Evolutionary conservation across 495 filamentous ascomycete genomes (phyloP).

Genomic region (Podospora didyma): DNA sequence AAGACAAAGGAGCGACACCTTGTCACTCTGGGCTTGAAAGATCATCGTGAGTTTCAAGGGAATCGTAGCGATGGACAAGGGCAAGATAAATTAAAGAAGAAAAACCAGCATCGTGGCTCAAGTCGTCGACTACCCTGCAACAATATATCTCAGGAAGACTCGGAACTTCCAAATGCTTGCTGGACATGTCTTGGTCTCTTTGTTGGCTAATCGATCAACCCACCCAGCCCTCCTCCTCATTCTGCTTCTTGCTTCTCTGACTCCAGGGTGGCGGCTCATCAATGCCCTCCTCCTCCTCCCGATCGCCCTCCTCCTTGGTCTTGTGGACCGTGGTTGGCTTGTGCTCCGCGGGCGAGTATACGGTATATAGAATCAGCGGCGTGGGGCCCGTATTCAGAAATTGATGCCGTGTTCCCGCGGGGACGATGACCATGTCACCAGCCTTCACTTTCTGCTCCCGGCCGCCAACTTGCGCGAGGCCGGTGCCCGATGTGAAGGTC

Average conservation of each 20-base stretch:
- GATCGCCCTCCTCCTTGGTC: constrained; percentile 59
- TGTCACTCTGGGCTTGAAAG: too few relatives aligned
- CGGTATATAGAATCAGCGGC: constrained; percentile 54
- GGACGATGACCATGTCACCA: constrained; percentile 59
- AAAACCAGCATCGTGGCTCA: too few relatives aligned
- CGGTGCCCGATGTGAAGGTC: constrained; percentile 57
- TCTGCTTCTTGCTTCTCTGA: constrained; percentile 50
- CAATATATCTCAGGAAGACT: too few relatives aligned
- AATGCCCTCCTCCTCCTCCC: constrained; percentile 55
- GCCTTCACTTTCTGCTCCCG: constrained; percentile 56
- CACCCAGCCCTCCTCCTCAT: constrained; percentile 54
- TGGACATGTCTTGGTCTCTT: too few relatives aligned
- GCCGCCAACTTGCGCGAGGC: constrained; percentile 54
- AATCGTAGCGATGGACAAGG: too few relatives aligned
- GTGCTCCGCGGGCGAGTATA: constrained; percentile 63
- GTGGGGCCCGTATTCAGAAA: constrained; percentile 56
- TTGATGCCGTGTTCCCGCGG: constrained; percentile 63
- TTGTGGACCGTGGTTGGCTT: constrained; percentile 52
- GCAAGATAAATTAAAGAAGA: too few relatives aligned
- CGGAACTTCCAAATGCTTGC: too few relatives aligned
- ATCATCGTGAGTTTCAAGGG: too few relatives aligned
- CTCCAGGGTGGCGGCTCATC: constrained; percentile 61
- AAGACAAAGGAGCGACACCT: too few relatives aligned
- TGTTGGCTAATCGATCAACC: too few relatives aligned
- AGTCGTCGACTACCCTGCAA: too few relatives aligned